These are phyloP conservation scores for Calycina marina DNA, from an alignment of 2,329 filamentous ascomycete genomes.

Conservation along the genomic window DNA sequence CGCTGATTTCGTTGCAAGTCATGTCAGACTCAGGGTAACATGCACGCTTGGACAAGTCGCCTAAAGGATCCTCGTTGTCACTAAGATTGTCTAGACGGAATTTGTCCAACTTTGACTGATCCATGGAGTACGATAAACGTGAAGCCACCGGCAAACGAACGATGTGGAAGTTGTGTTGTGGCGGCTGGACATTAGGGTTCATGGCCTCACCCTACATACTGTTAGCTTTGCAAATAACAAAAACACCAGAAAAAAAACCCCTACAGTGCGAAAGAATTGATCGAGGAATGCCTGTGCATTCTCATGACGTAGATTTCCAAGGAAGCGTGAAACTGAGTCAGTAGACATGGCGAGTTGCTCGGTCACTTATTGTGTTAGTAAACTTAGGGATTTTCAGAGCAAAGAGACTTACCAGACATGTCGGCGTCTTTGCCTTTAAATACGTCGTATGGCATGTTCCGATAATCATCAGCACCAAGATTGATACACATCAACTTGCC, in stretches of 20 bases:
- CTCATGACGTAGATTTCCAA: conserved; percentile 28
- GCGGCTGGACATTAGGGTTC: background rate
- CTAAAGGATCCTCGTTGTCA: too few species aligned
- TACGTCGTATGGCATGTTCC: conserved; percentile 27
- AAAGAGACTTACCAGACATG: conserved; percentile 25
- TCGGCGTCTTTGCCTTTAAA: conserved; percentile 28
- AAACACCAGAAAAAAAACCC: too few species aligned
- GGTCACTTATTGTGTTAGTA: background rate
- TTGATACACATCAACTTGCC: conserved; percentile 38
- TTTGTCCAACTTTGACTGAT: background rate
- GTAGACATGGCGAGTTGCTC: background rate
- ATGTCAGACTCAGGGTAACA: background rate
- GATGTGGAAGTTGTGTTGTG: background rate
- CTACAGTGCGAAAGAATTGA: conserved; percentile 21
- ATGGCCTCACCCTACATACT: background rate
- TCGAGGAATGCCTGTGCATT: conserved; percentile 41
- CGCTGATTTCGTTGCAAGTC: too few species aligned
- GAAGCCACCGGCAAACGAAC: background rate
- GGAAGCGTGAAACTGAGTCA: background rate
- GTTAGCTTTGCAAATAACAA: background rate
- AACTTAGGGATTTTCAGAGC: background rate
- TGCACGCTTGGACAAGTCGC: background rate
- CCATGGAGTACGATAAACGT: background rate
- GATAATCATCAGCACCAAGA: conserved; percentile 38
- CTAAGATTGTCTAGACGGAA: too few species aligned